A percentile compares a stretch with the other conserved stretches of the same genome.
Conservation (phyloP, 768 basidiomycete genomes). For the Boletus rubropictus region DNA sequence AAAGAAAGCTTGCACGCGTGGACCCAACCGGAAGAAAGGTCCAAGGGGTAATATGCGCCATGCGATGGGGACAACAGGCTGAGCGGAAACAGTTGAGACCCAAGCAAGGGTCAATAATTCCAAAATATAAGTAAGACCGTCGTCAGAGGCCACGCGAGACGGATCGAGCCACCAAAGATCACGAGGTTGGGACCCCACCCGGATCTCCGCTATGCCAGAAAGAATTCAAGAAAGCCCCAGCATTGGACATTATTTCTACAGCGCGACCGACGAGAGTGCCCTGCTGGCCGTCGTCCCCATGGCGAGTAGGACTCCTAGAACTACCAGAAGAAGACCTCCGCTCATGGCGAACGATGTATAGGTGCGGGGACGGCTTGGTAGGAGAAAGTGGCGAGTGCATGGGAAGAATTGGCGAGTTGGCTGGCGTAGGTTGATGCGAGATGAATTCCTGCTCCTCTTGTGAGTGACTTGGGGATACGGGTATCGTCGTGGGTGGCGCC, state of each 20-base stretch:
- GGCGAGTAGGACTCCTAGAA: constrained; percentile 25
- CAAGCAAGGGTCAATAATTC: constrained; percentile 24
- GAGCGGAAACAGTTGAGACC: constrained; percentile 3
- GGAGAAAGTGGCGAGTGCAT: constrained; percentile 23
- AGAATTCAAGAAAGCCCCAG: constrained; percentile 68
- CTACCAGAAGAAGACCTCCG: constrained; percentile 16
- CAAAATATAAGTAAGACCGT: constrained; percentile 33
- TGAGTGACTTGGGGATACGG: constrained; percentile 17
- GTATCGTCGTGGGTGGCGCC: constrained; percentile 17
- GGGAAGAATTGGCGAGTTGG: constrained; percentile 50
- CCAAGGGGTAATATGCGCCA: constrained; percentile 27
- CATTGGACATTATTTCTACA: constrained; percentile 74
- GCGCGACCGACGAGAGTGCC: constrained; percentile 54
- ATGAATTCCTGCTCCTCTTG: constrained; percentile 34
- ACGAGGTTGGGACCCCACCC: constrained; percentile 19
- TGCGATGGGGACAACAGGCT: constrained; percentile 3
- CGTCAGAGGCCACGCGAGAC: not conserved
- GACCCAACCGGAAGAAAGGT: constrained; percentile 19
- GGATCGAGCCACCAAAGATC: not conserved
- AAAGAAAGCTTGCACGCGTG: constrained; percentile 2
- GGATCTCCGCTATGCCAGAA: constrained; percentile 41
- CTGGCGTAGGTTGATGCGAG: constrained; percentile 50
- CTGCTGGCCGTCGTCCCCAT: constrained; percentile 26
- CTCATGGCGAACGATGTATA: constrained; percentile 6
- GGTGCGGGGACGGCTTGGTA: not conserved